Evolutionary conservation across 1,139 yeast species (phyloP).

Genomic region (Diutina mesorugosa): DNA sequence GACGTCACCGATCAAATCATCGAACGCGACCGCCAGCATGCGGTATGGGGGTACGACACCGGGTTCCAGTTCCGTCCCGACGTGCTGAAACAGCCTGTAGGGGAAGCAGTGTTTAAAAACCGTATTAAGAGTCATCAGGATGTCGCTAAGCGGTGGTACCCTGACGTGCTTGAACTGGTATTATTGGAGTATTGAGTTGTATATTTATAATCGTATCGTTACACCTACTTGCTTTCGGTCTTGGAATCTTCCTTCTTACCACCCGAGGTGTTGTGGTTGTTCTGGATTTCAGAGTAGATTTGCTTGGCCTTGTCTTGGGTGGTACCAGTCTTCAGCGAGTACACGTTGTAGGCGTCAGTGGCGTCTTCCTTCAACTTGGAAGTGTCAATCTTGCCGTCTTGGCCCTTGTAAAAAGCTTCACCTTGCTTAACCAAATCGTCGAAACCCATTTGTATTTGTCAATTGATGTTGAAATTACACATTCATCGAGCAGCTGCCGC

Average conservation of each 20-base stretch:
- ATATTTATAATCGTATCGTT: not conserved
- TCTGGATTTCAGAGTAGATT: not conserved
- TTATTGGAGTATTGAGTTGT: slow-evolving; percentile 4
- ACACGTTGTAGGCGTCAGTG: not conserved
- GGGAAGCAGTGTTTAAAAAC: slow-evolving; percentile 49
- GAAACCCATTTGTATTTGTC: not conserved
- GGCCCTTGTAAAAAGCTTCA: not conserved
- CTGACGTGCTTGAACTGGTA: slow-evolving; percentile 29
- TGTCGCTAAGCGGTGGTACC: slow-evolving; percentile 54
- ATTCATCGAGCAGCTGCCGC: not conserved
- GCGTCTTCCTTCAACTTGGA: slow-evolving; percentile 1
- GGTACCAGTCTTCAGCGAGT: not conserved
- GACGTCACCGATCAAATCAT: slow-evolving; percentile 19
- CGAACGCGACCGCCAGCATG: slow-evolving; percentile 24
- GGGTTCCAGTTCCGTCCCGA: slow-evolving; percentile 40
- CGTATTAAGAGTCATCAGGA: slow-evolving; percentile 57
- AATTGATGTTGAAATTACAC: not conserved
- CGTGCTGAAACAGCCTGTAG: slow-evolving; percentile 30
- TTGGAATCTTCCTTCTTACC: not conserved
- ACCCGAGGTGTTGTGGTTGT: not conserved
- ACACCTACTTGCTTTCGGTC: not conserved
- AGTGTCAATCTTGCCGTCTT: slow-evolving; percentile 1
- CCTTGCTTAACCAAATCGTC: slow-evolving; percentile 1
- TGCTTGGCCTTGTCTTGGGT: slow-evolving; percentile 1
- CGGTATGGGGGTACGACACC: slow-evolving; percentile 21